Evolutionary conservation across 2,329 filamentous ascomycete species (phyloP).

Genomic region (Corynespora cassiicola): DNA sequence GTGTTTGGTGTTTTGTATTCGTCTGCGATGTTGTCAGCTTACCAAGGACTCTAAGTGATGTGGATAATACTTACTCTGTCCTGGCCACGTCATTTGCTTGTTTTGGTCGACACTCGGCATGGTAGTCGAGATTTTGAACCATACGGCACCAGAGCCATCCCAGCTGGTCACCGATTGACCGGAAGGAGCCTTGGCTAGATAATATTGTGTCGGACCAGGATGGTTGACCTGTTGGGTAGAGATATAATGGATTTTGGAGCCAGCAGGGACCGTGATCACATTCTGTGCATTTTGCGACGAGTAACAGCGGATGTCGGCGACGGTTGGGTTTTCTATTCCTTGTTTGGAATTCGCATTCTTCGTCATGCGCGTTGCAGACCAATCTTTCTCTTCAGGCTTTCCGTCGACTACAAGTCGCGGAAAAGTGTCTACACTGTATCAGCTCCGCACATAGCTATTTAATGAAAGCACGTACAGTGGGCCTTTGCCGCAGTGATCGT

Average conservation of each 20-base stretch:
- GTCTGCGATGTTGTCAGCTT: constrained; percentile 17
- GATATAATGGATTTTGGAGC: constrained; percentile 33
- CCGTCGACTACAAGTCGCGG: constrained; percentile 32
- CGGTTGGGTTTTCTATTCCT: constrained; percentile 35
- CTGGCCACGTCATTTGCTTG: constrained; percentile 39
- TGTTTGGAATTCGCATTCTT: constrained; percentile 38
- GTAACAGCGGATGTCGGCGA: constrained; percentile 38
- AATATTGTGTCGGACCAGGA: constrained; percentile 37
- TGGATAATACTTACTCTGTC: constrained; percentile 25
- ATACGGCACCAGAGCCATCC: constrained; percentile 34
- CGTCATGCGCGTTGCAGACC: constrained; percentile 30
- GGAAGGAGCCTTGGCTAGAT: constrained; percentile 34
- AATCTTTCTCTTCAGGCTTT: constrained; percentile 32
- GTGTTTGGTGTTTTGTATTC: constrained; percentile 40
- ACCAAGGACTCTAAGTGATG: not conserved
- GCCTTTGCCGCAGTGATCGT: constrained; percentile 26
- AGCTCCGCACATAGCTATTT: not conserved
- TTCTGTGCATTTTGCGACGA: constrained; percentile 23
- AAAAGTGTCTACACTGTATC: constrained; percentile 27
- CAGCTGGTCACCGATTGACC: constrained; percentile 28
- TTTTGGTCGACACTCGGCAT: constrained; percentile 31
- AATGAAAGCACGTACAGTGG: constrained; percentile 22
- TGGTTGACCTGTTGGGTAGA: constrained; percentile 40
- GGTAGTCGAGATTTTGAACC: constrained; percentile 36
- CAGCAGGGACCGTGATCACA: constrained; percentile 29